Evolutionary conservation across 345 rosid genomes (phyloP), one percentile per base, ranked within the genome.

Genomic region (Acer saccharum): DNA sequence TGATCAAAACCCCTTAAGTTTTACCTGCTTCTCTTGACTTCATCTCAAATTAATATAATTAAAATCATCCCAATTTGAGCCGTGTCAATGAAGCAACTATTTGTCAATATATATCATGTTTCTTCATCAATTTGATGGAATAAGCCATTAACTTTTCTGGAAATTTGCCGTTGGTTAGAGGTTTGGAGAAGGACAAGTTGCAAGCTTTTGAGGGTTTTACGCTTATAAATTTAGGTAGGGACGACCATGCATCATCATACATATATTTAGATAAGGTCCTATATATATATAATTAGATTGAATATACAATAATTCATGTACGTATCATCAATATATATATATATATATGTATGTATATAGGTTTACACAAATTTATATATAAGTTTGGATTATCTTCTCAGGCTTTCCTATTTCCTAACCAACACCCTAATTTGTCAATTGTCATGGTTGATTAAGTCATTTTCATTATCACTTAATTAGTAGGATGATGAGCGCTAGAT

Each of bases 1-100:
- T 35, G 73, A 74, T 55, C n/a, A 50, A 50, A 50, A 50, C 58
- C 58, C 58, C n/a, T 16, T 54, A 4, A 60, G 21, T 25, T 58
- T 63, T 73, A 79, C 74, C 84, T 76, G 73, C 81, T 54, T 84
- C 76, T 50, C 41, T 72, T 71, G 83, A 81, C 80, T 69, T 50
- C 10, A 17, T 71, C 21, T 20, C 27, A 10, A 68, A 21, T n/a
- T 35, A 35, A 21, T 23, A 21, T 21, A 29, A 18, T 3, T 35
- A 66, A 6, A 66, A 2, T 17, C 12, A 41, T 41, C 69, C 46
- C 18, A 7, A 23, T 52, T 69, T 68, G 68, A n/a, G 48, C 73
- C 80, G 13, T 52, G 73, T 73, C 58, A 73, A 76, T 70, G 57
- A 76, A 73, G 77, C 77, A 76, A 44, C 54, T 23, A 74, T 77